Evolutionary conservation across 352 stramenopile genomes (phyloP), one percentile per base, ranked within the genome.

Genomic region (Phytophthora macrochlamydospora): DNA sequence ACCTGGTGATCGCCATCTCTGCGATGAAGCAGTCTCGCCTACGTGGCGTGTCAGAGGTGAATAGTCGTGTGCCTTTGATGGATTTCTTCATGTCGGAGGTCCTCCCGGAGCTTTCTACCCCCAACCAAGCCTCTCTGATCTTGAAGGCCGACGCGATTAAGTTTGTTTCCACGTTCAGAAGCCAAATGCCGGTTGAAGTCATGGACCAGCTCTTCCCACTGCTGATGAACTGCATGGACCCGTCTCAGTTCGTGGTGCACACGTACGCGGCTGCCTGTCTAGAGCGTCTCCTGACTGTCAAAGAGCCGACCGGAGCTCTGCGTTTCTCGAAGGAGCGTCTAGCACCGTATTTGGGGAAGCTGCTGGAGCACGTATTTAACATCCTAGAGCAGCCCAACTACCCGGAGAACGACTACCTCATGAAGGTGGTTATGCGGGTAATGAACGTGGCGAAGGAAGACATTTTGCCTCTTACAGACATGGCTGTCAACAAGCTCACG

Each of bases 391-490:
- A 97, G 56, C 75, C 79, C 1, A 90, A 98, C 48, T 92, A 97
- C 65, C 90, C 96, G 30, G 97, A 99, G 65, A 99, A 99, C 81
- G 96, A 99, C 62, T 99, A 99, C 69, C 81, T 99, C 2, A 99
- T 99, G 97, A 99, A 99, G 74, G 96, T 98, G 37, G 84, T 99
- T 32, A 99, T 99, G 96, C 87, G 97, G 48, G 71, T 98, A 13
- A 83, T 99, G 56, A 94, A 91, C 73, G 89, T 97, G 4, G 93
- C 91, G 1, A 94, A 98, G 65, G 89, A 98, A 63, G 90, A 98
- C 11, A 93, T 95, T n/a, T 72, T 98, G 45, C 89, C 94, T 24
- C 68, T 98, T 12, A 97, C 95, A 7, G 85, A 94, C 61, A 86
- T 98, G 60, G 92, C 99, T n/a, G 90, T 99, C 13, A 87, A 93